phyloP scores from a whole-genome alignment of 768 basidiomycete genomes.

The Floccularia luteovirens region DNA sequence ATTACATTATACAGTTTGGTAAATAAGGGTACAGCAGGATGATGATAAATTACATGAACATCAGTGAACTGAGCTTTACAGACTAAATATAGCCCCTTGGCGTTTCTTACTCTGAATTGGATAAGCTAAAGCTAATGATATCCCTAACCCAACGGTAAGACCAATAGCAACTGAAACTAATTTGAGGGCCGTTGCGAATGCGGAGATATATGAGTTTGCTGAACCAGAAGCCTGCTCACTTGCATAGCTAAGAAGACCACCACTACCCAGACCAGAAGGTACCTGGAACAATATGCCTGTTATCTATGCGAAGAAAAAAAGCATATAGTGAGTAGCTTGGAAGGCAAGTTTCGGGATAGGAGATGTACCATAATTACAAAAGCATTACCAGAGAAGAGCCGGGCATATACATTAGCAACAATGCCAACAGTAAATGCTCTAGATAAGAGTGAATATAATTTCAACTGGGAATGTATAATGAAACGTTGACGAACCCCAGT shows the following conservation, averaged over 20 bases:
- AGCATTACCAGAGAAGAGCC: slow-evolving; percentile 64
- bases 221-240: slow-evolving; percentile 45
- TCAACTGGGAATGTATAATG: not conserved
- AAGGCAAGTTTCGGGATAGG: not conserved
- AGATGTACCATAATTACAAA: slow-evolving; percentile 73
- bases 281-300: slow-evolving; percentile 83
- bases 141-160: slow-evolving; percentile 72
- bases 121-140: slow-evolving; percentile 59
- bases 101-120: slow-evolving; percentile 52
- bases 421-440: slow-evolving; percentile 79
- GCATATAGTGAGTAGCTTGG: not conserved
- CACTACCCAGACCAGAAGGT: slow-evolving; percentile 74
- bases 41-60: too few species aligned
- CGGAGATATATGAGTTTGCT: slow-evolving; percentile 51
- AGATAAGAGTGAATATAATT: slow-evolving; percentile 7
- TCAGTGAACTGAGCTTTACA: too few species aligned
- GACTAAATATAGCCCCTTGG: too few species aligned
- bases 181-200: slow-evolving; percentile 71
- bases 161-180: slow-evolving; percentile 74
- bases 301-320: slow-evolving; percentile 37
- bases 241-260: slow-evolving; percentile 71
- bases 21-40: too few species aligned
- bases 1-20: too few species aligned
- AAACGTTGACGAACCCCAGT: slow-evolving; percentile 41
- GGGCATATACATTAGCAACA: slow-evolving; percentile 70